These are phyloP conservation scores for Aspergillus fumigatus DNA, from an alignment of 2,329 filamentous ascomycete species.

Conservation along the genomic window DNA sequence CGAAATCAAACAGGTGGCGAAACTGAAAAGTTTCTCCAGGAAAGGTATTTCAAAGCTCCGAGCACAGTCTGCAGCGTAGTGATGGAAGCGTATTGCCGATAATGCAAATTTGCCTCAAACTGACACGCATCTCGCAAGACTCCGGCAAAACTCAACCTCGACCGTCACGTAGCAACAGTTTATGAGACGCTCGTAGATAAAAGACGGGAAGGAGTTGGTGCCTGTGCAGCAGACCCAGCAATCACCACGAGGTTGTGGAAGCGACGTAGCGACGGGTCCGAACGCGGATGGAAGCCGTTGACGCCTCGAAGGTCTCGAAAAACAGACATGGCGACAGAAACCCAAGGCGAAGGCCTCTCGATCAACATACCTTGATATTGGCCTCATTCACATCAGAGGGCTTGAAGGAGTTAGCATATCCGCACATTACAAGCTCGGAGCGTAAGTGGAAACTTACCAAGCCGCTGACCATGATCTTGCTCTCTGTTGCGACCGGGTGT, in stretches of 20 bases:
- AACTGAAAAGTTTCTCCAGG: constrained; percentile 12
- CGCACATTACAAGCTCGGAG: not conserved
- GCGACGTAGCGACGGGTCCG: constrained; percentile 21
- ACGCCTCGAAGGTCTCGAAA: constrained; percentile 38
- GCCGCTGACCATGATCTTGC: constrained; percentile 98
- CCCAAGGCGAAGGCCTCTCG: constrained; percentile 68
- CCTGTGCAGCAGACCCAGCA: constrained; percentile 26
- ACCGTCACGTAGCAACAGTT: constrained; percentile 26
- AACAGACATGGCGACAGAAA: constrained; percentile 62
- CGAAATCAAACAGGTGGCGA: constrained; percentile 21
- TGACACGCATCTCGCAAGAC: constrained; percentile 43
- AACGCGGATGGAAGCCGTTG: constrained; percentile 32
- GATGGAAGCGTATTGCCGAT: constrained; percentile 41
- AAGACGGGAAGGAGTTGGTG: constrained; percentile 32
- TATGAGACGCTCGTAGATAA: constrained; percentile 21
- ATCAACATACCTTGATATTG: constrained; percentile 99
- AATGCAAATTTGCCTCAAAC: constrained; percentile 45
- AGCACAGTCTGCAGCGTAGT: constrained; percentile 29
- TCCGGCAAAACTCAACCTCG: constrained; percentile 57
- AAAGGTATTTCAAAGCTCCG: constrained; percentile 22
- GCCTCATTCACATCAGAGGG: constrained; percentile 92
- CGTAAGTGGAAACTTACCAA: constrained; percentile 65
- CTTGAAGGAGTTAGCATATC: constrained; percentile 49
- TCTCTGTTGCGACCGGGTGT: constrained; percentile 63
- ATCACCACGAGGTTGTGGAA: constrained; percentile 20